Evolutionary conservation across 2,329 filamentous ascomycete genomes (phyloP).

Genomic region (Madurella mycetomatis): DNA sequence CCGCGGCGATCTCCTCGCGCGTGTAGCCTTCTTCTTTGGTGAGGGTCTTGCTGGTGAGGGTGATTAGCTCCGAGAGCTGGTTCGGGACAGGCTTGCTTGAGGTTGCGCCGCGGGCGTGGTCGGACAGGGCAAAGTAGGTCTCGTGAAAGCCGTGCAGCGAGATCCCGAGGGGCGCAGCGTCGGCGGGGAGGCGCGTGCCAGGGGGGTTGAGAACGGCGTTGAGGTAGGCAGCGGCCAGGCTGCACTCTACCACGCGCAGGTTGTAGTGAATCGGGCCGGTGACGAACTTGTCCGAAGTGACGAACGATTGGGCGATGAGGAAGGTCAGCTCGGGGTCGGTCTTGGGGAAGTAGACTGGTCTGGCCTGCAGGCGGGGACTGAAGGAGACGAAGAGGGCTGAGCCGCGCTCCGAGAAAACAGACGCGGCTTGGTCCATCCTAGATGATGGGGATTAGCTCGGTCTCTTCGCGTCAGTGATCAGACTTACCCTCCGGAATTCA

Average conservation of each 20-base stretch:
- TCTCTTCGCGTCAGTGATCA: not conserved
- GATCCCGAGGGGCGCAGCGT: constrained; percentile 77
- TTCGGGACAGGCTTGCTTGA: constrained; percentile 40
- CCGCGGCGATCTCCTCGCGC: constrained; percentile 72
- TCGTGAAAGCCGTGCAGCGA: constrained; percentile 85
- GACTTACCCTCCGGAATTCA: constrained; percentile 86
- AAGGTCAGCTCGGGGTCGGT: constrained; percentile 82
- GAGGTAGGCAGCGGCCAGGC: constrained; percentile 71
- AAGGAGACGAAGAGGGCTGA: constrained; percentile 90
- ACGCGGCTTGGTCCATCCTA: constrained; percentile 96
- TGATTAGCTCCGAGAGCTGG: constrained; percentile 70
- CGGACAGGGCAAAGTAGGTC: constrained; percentile 61
- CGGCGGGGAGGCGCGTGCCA: constrained; percentile 61
- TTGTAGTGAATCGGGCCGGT: constrained; percentile 96
- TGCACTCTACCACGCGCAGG: constrained; percentile 91
- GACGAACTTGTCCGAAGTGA: constrained; percentile 90
- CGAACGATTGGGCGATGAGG: constrained; percentile 89
- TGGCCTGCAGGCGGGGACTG: constrained; percentile 69
- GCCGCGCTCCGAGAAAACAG: constrained; percentile 83
- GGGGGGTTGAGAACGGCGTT: constrained; percentile 54
- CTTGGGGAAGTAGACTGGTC: constrained; percentile 75
- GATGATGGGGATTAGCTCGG: not conserved
- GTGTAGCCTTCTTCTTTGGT: constrained; percentile 81
- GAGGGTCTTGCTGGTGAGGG: constrained; percentile 66
- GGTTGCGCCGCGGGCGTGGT: constrained; percentile 34